Conservation (phyloP, 2,329 filamentous ascomycete genomes). For the Pseudocercospora pini-densiflorae region DNA sequence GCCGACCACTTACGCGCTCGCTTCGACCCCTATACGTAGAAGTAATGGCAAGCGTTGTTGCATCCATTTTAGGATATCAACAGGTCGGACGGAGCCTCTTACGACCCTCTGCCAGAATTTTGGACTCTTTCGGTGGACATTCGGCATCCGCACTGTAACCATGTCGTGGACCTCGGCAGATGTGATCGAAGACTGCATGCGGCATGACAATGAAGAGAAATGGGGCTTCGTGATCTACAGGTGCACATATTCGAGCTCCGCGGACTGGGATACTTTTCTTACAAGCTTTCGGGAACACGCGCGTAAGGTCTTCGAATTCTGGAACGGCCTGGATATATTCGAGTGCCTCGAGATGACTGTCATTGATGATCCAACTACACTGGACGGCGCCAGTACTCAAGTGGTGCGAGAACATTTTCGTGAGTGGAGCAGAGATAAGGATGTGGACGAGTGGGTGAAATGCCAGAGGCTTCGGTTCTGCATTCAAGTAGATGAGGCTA, state of each 20-base stretch:
- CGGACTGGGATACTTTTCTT: conserved; percentile 19
- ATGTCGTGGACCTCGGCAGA: conserved; percentile 9
- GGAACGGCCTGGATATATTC: not conserved
- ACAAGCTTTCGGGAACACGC: not conserved
- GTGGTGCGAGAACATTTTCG: not conserved
- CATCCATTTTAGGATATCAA: too few species aligned
- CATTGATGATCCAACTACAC: not conserved
- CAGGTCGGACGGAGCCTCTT: too few species aligned
- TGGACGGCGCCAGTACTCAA: not conserved
- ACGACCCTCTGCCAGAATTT: too few species aligned
- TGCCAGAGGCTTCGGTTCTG: conserved; percentile 4
- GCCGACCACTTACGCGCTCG: too few species aligned
- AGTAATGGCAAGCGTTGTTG: too few species aligned
- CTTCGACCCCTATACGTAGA: too few species aligned
- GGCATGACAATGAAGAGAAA: conserved; percentile 17
- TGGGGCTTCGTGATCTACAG: conserved; percentile 31
- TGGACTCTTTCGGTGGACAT: too few species aligned
- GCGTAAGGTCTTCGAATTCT: not conserved
- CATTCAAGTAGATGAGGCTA: not conserved
- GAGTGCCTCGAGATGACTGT: not conserved
- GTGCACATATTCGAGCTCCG: conserved; percentile 21
- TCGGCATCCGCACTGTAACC: too few species aligned
- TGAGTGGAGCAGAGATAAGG: conserved; percentile 1
- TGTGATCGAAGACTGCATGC: conserved; percentile 16
- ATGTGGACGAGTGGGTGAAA: not conserved